Evolutionary conservation across 257 asterid species (phyloP), one percentile per base, ranked within the genome.

Genomic region (Nicotiana tomentosiformis): DNA sequence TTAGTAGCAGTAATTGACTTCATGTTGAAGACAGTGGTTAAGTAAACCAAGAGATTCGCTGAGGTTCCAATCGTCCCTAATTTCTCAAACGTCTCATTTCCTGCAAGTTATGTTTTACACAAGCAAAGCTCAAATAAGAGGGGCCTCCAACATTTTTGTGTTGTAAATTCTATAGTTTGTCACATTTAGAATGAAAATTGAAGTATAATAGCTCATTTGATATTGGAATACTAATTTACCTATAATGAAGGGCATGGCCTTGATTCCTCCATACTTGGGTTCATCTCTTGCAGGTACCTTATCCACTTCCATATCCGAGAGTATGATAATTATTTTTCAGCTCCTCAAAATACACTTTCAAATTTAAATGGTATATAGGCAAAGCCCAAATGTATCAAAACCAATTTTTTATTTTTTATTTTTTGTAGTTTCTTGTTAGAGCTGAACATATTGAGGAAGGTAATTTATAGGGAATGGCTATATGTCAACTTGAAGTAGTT

Each of bases 31-130:
- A 87, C 87, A 35, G 88, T 67, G 11, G 90, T 87, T 26, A 87
- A 84, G 67, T 85, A 87, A 61, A 87, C 82, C 77, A 85, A 33
- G 4, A 87, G 83, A 55, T 87, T 87, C 5, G 90, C 8, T 23
- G 85, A 83, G 11, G 90, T 85, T 30, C 90, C 90, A 16, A 83
- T 32, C 18, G 90, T 84, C 17, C 90, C 90, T 8, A 87, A 83
- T 77, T 84, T 85, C 85, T 87, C 90, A 85, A 85, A 82, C 0
- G 88, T 83, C 80, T 85, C 88, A 83, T 87, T 87, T 65, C 90
- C 88, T 87, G 82, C 78, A 77, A 30, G 18, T 33, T 55, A 32
- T 32, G 33, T 35, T 65, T 30, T 20, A 66, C 72, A 29, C 39
- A 66, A 15, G 9, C 6, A 26, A 35, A 74, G 11, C 30, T 74